phyloP scores from a whole-genome alignment of 2,329 filamentous ascomycete species.

The Nemania bipapillata region DNA sequence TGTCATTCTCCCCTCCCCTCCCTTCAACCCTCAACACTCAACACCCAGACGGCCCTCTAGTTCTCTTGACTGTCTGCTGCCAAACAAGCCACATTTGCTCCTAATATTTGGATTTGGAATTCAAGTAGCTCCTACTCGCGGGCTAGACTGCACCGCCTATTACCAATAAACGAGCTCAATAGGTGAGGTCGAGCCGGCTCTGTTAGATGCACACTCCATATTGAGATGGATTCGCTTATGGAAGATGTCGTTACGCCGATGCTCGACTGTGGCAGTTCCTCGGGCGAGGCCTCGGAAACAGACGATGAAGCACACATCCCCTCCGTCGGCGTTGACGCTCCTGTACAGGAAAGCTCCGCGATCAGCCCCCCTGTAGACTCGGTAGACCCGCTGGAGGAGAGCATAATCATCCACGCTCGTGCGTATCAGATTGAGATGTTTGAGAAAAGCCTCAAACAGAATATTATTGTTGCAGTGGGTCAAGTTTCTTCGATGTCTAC shows the following conservation, averaged over 20 bases:
- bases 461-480: slow-evolving; percentile 76
- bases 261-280: not conserved
- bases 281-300: slow-evolving; percentile 5
- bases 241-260: not conserved
- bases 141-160: not conserved
- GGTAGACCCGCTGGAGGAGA: slow-evolving; percentile 37
- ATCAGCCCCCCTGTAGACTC: slow-evolving; percentile 19
- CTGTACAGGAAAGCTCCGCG: not conserved
- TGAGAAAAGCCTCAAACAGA: slow-evolving; percentile 72
- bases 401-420: slow-evolving; percentile 58
- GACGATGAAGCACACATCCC: not conserved
- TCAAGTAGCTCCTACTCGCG: not conserved
- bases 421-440: slow-evolving; percentile 83
- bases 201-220: not conserved
- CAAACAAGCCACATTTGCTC: not conserved
- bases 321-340: slow-evolving; percentile 7
- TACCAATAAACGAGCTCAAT: not conserved
- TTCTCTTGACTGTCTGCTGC: not conserved
- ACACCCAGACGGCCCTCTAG: not conserved
- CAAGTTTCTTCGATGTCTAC: not conserved
- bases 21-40: not conserved
- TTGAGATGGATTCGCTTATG: slow-evolving; percentile 18
- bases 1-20: not conserved
- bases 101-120: not conserved
- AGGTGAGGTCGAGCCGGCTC: not conserved